Evolutionary conservation across 106 monocot genomes (phyloP).

Genomic region (Alisma plantagoaquatica): DNA sequence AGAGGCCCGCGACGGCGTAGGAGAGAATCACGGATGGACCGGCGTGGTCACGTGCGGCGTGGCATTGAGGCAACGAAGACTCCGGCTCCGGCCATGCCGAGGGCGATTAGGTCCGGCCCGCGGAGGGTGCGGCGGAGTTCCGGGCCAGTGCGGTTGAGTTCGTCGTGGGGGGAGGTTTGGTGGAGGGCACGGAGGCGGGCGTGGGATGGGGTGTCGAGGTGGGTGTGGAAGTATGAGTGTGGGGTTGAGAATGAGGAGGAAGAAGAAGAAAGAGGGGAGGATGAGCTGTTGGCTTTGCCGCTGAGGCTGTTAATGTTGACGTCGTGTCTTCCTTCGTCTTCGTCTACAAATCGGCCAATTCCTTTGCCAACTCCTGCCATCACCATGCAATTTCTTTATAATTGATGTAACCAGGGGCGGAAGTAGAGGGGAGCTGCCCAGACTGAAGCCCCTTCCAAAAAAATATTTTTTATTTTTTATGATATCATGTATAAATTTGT

Average conservation of each 20-base stretch:
- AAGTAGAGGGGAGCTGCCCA: no score
- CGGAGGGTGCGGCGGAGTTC: slow-evolving; percentile 58
- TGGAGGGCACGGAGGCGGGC: slow-evolving; percentile 35
- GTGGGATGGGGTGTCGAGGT: slow-evolving; percentile 37
- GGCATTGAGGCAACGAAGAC: slow-evolving; percentile 74
- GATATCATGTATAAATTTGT: no score
- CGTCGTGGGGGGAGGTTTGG: slow-evolving; percentile 57
- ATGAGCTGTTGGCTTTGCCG: not conserved
- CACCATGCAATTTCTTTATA: no score
- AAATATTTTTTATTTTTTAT: no score
- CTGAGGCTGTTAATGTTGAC: no score
- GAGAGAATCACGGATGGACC: slow-evolving; percentile 74
- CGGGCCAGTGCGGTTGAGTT: slow-evolving; percentile 64
- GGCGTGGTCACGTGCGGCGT: slow-evolving; percentile 50
- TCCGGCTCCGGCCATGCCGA: slow-evolving; percentile 94
- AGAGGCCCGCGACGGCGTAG: slow-evolving; percentile 92
- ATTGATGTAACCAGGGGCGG: no score
- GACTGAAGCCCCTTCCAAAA: no score
- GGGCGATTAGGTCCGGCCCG: slow-evolving; percentile 69
- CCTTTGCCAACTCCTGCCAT: no score
- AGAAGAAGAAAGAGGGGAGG: not conserved
- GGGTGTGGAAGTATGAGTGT: slow-evolving; percentile 38
- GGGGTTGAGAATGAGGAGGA: slow-evolving; percentile 46
- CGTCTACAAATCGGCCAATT: no score
- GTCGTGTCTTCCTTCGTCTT: no score